phyloP scores from a whole-genome alignment of 2,329 filamentous ascomycete genomes.

The Chaetomium olivaceum region DNA sequence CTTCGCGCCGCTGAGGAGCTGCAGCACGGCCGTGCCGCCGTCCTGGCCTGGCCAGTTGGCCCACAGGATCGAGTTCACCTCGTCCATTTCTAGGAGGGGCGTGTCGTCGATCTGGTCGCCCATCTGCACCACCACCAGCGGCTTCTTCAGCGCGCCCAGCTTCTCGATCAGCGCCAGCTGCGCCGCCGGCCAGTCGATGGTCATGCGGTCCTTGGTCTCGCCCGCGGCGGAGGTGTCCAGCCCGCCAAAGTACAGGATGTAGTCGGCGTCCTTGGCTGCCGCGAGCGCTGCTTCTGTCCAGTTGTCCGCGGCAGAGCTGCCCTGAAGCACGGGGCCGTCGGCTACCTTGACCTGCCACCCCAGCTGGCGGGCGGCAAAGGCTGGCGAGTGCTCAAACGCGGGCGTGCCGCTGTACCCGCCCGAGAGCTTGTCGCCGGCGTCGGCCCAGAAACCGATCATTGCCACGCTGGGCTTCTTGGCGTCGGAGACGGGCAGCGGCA shows the following conservation, averaged over 20 bases:
- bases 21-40: slow-evolving; percentile 55
- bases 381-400: slow-evolving; percentile 55
- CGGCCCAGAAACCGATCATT: slow-evolving; percentile 58
- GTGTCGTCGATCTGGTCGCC: slow-evolving; percentile 54
- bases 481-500: slow-evolving; percentile 52
- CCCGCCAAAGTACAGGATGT: slow-evolving; percentile 56
- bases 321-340: slow-evolving; percentile 35
- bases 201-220: slow-evolving; percentile 53
- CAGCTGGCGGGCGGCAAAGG: slow-evolving; percentile 51
- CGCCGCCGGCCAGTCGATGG: slow-evolving; percentile 52
- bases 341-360: slow-evolving; percentile 49
- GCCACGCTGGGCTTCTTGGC: slow-evolving; percentile 47
- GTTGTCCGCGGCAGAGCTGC: slow-evolving; percentile 33
- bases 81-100: slow-evolving; percentile 47
- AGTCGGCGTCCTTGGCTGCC: slow-evolving; percentile 48
- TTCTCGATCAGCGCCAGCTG: slow-evolving; percentile 53
- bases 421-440: slow-evolving; percentile 56
- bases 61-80: slow-evolving; percentile 56
- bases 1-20: slow-evolving; percentile 52
- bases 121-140: slow-evolving; percentile 52
- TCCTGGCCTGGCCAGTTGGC: slow-evolving; percentile 60
- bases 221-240: slow-evolving; percentile 54
- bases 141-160: slow-evolving; percentile 47
- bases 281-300: slow-evolving; percentile 41
- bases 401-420: slow-evolving; percentile 59